A percentile compares a stretch with the other conserved stretches of the same genome.
These are phyloP conservation scores for Rhodotorula graminis DNA, from an alignment of 768 basidiomycete species.

Conservation along the genomic window DNA sequence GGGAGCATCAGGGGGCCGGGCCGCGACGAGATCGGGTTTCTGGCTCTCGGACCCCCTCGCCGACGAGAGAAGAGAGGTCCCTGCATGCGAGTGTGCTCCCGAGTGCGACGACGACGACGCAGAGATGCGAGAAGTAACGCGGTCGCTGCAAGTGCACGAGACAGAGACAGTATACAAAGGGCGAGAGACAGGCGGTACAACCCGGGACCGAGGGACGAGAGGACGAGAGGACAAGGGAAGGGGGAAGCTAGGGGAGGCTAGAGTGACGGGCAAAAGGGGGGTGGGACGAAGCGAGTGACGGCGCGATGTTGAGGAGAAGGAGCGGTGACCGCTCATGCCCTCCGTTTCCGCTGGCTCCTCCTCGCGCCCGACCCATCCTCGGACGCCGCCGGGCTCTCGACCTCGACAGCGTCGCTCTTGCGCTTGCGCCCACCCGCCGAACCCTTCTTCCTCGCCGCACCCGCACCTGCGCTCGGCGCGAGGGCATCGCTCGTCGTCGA, in stretches of 20 bases:
- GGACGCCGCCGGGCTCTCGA: not conserved
- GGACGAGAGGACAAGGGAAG: not conserved
- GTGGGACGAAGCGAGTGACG: too few relatives aligned
- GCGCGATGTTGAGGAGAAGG: too few relatives aligned
- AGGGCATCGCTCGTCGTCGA: not conserved
- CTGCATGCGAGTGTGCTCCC: too few relatives aligned
- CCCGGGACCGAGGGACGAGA: not conserved
- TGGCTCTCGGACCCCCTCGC: too few relatives aligned
- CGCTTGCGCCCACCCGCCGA: slow-evolving; percentile 17
- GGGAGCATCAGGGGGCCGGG: too few relatives aligned
- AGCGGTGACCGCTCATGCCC: not conserved
- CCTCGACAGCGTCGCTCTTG: slow-evolving; percentile 28
- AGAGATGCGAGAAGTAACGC: too few relatives aligned
- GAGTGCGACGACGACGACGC: too few relatives aligned
- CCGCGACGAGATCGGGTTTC: too few relatives aligned
- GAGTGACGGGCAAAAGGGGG: not conserved
- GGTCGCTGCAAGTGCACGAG: too few relatives aligned
- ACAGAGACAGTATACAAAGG: not conserved
- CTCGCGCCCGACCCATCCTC: slow-evolving; percentile 14
- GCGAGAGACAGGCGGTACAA: too few relatives aligned
- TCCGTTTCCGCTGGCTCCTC: slow-evolving; percentile 10
- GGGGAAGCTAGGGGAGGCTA: too few relatives aligned
- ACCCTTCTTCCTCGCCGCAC: not conserved
- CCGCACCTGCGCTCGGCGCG: not conserved
- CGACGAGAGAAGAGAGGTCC: too few relatives aligned